Base-by-base conservation (phyloP, 495 filamentous ascomycete genomes). In the Penicillium dipodomyicola region DNA sequence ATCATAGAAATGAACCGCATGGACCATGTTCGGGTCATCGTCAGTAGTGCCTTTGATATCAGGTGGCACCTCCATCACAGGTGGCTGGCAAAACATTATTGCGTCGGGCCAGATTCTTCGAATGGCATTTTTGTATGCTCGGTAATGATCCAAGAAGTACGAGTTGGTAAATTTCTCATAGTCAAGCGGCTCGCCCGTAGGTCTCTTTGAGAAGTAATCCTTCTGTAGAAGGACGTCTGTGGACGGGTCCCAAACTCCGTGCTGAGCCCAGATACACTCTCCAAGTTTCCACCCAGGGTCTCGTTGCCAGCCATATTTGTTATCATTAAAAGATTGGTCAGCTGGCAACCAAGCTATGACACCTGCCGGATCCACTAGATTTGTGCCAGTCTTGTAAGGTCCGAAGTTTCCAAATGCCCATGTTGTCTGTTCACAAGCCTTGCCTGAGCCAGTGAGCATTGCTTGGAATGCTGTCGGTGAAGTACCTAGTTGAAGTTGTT, bases 371-470 rank as follows among this genome's bases (percentile, higher is more conserved):
- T 98, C 94, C 23, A 98, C 83, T 25, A 97, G 79, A 47, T 84
- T 77, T 47, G 82, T 81, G 17, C 94, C 94, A 19, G 88, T 89
- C 67, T 96, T 92, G 69, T 91, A 91, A 0, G 94, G 93, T 4
- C 94, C 94, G 60, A 96, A 84, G 27, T 88, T 84, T 25, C 94
- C 94, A 77, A 98, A 95, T 29, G 90, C 92, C 89, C 91, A 98
- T 2, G 86, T 92, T 25, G 90, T 84, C 43, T 93, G 82, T 65
- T 97, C 94, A 57, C 88, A 92, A 42, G 94, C 88, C 54, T 92
- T 80, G 6, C 94, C 94, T 25, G 91, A 92, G 14, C 92, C 94
- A 0, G 86, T 90, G 14, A 97, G 77, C 2, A 98, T 93, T 11
- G 91, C 88, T 68, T 98, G 94, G 83, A 92, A 98, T 49, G 91